phyloP scores from a whole-genome alignment of 1,284 basidiomycete species.

The Rhodotorula sp. region DNA sequence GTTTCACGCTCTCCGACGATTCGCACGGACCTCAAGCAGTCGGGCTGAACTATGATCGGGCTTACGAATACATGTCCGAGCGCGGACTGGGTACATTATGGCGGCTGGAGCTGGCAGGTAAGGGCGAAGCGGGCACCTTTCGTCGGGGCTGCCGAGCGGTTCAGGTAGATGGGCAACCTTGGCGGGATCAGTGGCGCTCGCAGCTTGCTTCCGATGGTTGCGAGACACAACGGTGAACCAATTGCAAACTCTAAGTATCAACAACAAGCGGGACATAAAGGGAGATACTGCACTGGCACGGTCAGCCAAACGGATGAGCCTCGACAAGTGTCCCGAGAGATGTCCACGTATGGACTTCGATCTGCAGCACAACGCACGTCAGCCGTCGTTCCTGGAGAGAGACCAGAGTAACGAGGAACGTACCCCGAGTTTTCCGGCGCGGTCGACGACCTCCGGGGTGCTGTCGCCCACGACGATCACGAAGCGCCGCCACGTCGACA shows the following conservation, averaged over 20 bases:
- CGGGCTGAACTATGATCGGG: constrained; percentile 74
- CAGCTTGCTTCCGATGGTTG: neutral
- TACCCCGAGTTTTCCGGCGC: constrained; percentile 2
- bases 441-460: neutral
- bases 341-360: constrained; percentile 19
- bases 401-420: neutral
- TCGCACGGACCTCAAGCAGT: constrained; percentile 88
- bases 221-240: neutral
- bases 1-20: constrained; percentile 87
- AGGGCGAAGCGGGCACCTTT: neutral
- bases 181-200: constrained; percentile 27
- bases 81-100: constrained; percentile 68
- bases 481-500: constrained; percentile 14
- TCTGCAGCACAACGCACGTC: neutral
- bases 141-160: neutral
- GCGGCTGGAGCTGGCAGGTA: constrained; percentile 53
- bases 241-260: neutral
- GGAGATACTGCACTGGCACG: neutral
- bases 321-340: constrained; percentile 4
- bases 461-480: constrained; percentile 14
- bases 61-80: constrained; percentile 66
- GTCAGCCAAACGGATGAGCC: constrained; percentile 8
- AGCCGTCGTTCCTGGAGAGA: neutral
- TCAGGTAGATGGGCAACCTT: constrained; percentile 29
- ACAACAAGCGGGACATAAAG: constrained; percentile 2